Evolutionary conservation across 257 asterid species (phyloP).

Genomic region (Fraxinus quadrangulata): DNA sequence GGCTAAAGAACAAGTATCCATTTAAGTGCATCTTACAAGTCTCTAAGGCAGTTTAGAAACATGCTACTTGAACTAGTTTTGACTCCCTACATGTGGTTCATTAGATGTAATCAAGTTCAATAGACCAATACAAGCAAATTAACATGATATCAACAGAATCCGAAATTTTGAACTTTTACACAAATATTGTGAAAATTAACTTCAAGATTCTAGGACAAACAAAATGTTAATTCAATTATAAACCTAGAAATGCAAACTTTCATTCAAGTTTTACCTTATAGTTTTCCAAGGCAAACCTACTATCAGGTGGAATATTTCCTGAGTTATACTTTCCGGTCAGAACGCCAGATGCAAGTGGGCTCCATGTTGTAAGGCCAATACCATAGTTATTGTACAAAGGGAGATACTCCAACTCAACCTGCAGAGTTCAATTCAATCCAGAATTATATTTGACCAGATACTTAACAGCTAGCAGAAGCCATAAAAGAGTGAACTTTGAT

Average conservation of each 20-base stretch:
- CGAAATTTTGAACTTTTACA: background rate
- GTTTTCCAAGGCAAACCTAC: constrained; percentile 90
- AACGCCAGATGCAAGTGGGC: constrained; percentile 98
- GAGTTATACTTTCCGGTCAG: constrained; percentile 80
- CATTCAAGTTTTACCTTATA: constrained; percentile 60
- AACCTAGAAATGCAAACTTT: background rate
- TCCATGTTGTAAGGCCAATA: constrained; percentile 96
- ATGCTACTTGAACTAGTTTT: background rate
- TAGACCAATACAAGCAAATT: background rate
- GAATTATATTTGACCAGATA: constrained; percentile 19
- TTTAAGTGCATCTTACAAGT: background rate
- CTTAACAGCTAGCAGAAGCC: background rate
- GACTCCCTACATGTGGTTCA: background rate
- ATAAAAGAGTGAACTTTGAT: background rate
- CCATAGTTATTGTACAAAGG: constrained; percentile 86
- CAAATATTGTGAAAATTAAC: background rate
- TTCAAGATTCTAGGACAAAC: background rate
- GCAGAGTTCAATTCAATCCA: constrained; percentile 30
- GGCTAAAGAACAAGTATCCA: background rate
- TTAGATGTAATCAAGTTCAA: constrained; percentile 3
- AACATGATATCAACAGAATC: background rate
- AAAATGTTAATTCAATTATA: background rate
- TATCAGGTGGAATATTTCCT: constrained; percentile 73
- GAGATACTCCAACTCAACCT: constrained; percentile 91
- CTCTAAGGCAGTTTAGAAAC: background rate